Evolutionary conservation across 1,139 yeast species (phyloP).

Genomic region (Debaryomycetaceae sp.): DNA sequence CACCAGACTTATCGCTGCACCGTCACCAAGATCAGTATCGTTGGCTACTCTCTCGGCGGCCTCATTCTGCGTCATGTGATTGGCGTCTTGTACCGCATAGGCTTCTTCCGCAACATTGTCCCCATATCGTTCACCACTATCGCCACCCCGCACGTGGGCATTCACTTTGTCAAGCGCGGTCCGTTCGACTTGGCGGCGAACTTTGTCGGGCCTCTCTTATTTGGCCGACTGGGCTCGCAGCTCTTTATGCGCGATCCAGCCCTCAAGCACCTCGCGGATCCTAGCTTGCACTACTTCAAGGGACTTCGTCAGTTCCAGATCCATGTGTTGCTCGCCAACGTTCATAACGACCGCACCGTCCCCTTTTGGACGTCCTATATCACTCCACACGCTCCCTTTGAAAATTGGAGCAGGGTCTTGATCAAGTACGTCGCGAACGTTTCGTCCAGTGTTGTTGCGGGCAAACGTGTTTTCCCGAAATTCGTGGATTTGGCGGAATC

Average conservation of each 20-base stretch:
- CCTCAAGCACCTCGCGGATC: conserved; percentile 44
- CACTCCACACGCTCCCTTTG: conserved; percentile 40
- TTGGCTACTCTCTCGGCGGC: conserved; percentile 36
- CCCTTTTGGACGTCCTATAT: conserved; percentile 45
- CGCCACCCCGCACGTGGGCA: conserved; percentile 88
- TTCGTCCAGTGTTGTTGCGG: conserved; percentile 24
- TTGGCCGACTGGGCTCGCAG: conserved; percentile 71
- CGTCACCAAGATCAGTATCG: conserved; percentile 29
- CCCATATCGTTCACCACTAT: conserved; percentile 68
- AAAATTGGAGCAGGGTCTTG: conserved; percentile 27
- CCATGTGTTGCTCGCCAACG: conserved; percentile 58
- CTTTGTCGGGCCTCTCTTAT: conserved; percentile 44
- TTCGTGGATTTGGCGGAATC: conserved; percentile 42
- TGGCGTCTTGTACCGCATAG: conserved; percentile 48
- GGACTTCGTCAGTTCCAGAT: conserved; percentile 51
- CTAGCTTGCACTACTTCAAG: conserved; percentile 34
- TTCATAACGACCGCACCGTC: conserved; percentile 60
- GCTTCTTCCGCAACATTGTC: conserved; percentile 45
- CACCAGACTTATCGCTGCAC: conserved; percentile 23
- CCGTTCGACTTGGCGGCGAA: conserved; percentile 40
- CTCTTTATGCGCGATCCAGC: conserved; percentile 45
- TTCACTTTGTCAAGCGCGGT: conserved; percentile 35
- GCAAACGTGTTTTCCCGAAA: conserved; percentile 33
- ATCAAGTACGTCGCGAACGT: conserved; percentile 28
- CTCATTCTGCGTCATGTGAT: conserved; percentile 50